Evolutionary conservation across 176 grass and related monocot genomes (phyloP).

Genomic region (Zea luxurians): DNA sequence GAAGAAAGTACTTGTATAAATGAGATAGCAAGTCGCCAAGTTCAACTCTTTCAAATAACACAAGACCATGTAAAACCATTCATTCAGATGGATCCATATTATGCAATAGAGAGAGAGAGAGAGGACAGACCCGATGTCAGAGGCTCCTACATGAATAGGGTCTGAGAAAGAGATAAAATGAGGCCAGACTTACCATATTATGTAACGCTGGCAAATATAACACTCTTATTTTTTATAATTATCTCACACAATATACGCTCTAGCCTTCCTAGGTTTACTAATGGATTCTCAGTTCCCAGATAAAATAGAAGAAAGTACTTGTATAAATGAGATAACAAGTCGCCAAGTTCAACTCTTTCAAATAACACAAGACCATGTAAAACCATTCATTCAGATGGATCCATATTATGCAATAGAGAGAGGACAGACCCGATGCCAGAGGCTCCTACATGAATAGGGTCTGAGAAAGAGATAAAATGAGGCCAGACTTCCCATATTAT

Average conservation of each 20-base stretch:
- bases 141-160: too few species aligned
- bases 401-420: neutral
- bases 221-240: too few species aligned
- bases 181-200: too few species aligned
- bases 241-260: neutral
- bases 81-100: neutral
- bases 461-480: too few species aligned
- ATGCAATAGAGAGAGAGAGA: neutral
- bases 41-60: neutral
- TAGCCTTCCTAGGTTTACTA: neutral
- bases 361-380: neutral
- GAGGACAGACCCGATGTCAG: too few species aligned
- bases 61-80: neutral
- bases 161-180: too few species aligned
- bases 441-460: too few species aligned
- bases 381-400: neutral
- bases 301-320: neutral
- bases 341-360: neutral
- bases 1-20: conserved; percentile 4
- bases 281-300: neutral
- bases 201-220: too few species aligned
- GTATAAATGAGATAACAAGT: neutral
- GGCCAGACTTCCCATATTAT: too few species aligned
- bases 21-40: neutral
- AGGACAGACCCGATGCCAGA: too few species aligned